These are phyloP conservation scores for Vigna unguiculata DNA, from an alignment of 306 rosid genomes.

Conservation along the genomic window DNA sequence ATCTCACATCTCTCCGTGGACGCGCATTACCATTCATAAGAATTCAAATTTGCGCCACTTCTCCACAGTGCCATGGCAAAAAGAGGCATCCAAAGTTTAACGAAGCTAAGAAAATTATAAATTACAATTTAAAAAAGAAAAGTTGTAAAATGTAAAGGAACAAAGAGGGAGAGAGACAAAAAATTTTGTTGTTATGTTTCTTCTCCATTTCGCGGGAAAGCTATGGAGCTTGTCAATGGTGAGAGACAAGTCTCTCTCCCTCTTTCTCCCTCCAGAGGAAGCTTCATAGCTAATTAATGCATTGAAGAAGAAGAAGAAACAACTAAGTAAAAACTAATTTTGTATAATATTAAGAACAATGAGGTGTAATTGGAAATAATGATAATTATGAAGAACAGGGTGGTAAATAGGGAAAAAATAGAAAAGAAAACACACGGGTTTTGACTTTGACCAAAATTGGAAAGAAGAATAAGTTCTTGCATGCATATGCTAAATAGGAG, in stretches of 20 bases:
- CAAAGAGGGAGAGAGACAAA: constrained; percentile 3
- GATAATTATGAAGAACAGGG: not conserved
- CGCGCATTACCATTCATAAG: constrained; percentile 53
- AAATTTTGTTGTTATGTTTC: not conserved
- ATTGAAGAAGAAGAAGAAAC: not conserved
- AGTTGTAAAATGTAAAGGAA: not conserved
- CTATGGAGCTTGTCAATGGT: constrained; percentile 60
- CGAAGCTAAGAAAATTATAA: not conserved
- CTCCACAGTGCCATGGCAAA: constrained; percentile 36
- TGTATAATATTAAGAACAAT: not conserved
- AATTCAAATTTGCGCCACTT: constrained; percentile 39
- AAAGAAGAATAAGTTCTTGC: not conserved
- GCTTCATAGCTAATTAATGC: constrained; percentile 37
- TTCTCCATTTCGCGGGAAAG: constrained; percentile 65
- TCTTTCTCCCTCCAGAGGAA: constrained; percentile 34
- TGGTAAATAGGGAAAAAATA: not conserved
- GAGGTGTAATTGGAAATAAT: not conserved
- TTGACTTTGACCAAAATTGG: not conserved
- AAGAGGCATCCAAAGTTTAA: not conserved
- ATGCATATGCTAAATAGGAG: not conserved
- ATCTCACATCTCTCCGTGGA: constrained; percentile 59
- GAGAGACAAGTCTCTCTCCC: constrained; percentile 44
- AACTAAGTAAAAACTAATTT: constrained; percentile 13
- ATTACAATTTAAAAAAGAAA: not conserved
- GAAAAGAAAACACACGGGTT: not conserved